phyloP scores from a whole-genome alignment of 1,139 yeast genomes.

The Saccharomyces pastorianus region DNA sequence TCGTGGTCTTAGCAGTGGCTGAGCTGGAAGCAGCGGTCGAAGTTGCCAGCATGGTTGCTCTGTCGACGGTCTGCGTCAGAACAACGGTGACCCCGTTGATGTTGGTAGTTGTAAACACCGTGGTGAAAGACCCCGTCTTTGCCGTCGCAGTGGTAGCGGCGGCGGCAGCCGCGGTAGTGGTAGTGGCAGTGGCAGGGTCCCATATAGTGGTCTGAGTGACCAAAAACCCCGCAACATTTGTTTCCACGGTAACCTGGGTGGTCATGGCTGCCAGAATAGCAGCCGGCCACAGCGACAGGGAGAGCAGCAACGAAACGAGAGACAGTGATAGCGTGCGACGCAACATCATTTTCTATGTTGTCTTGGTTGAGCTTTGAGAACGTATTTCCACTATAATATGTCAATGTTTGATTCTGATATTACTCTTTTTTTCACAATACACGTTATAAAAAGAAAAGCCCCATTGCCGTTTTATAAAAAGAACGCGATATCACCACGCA shows the following conservation, averaged over 20 bases:
- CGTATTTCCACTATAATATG: background rate
- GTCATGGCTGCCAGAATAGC: conserved; percentile 12
- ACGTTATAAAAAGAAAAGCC: background rate
- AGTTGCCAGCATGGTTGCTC: background rate
- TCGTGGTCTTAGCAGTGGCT: background rate
- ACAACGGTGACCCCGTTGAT: conserved; percentile 1
- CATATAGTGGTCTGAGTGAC: conserved; percentile 16
- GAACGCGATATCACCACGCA: background rate
- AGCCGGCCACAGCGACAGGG: background rate
- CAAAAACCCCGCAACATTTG: conserved; percentile 23
- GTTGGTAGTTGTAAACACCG: conserved; percentile 3
- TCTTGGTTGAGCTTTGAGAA: background rate
- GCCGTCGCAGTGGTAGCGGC: conserved; percentile 7
- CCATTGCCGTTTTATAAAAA: background rate
- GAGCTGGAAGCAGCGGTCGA: background rate
- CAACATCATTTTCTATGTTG: background rate
- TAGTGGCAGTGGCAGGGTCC: conserved; percentile 15
- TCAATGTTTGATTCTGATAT: background rate
- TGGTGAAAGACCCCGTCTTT: conserved; percentile 6
- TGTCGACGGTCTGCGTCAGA: background rate
- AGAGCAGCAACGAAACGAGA: conserved; percentile 2
- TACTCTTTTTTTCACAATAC: background rate
- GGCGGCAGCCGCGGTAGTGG: background rate
- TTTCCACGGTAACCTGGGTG: conserved; percentile 27
- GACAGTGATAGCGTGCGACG: background rate